Evolutionary conservation across 192 early-diverging fungal species (phyloP), one percentile per base, ranked within the genome.

Genomic region (Coemansia sp.): DNA sequence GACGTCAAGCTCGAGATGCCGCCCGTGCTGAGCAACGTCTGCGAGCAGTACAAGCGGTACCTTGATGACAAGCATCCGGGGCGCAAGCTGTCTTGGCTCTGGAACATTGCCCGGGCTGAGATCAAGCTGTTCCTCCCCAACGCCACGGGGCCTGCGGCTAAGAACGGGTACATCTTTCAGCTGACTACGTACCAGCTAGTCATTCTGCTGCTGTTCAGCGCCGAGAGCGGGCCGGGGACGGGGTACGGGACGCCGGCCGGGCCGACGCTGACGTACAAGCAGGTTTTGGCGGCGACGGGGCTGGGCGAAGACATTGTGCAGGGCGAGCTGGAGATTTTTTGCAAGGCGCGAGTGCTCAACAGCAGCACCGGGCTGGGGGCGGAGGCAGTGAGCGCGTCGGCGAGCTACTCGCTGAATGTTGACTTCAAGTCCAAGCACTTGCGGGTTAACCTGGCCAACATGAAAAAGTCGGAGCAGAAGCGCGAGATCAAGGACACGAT

Each of bases 1-100:
- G 85, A 87, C 0, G 91, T 90, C 18, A 78, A 85, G 26, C 95
- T 96, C 55, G 90, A 88, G 66, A 86, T 99, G 59, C 97, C 97
- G 10, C 86, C 93, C 45, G 91, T 93, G 83, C 86, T 99, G 26
- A 85, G 92, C 60, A 90, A 90, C 68, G 88, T 91, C 1, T 92
- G 93, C 45, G 90, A 95, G 38, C 77, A 88, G 28, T 97, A 94
- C 86, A 90, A 90, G 53, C 77, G 84, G 34, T 99, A 92, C 69
- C 97, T 97, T 74, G 86, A 93, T 62, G 85, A 86, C 62, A 93
- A 96, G 84, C 91, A 95, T 69, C 87, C 86, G 34, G 93, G 92
- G 2, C 89, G 94, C 39, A 94, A 94, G 71, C 79, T 99, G 59
- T 95, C 93, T 76, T 98, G 95, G 95, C 83, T 97, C 39, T 95